A percentile compares a stretch with the other conserved stretches of the same genome.
phyloP scores from a whole-genome alignment of 2,329 filamentous ascomycete species.

The Cladosporium halotolerans region DNA sequence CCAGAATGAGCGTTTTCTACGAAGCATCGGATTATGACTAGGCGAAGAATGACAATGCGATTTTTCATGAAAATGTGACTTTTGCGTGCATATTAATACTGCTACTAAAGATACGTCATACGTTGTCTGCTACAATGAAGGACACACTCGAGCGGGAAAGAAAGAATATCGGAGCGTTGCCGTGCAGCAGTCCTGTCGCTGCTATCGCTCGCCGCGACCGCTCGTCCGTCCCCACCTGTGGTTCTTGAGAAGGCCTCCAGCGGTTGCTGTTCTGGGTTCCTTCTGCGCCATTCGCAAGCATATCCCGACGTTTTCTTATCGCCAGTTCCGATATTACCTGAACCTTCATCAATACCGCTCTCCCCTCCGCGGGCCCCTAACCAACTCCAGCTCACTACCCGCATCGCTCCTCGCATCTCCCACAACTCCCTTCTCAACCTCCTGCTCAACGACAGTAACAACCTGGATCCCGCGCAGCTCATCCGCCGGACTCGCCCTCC shows the following conservation, averaged over 20 bases:
- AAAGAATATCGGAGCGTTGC: background rate
- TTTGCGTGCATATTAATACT: background rate
- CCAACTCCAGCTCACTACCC: conserved; percentile 12
- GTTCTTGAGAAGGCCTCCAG: no score
- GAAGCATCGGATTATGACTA: no score
- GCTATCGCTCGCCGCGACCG: background rate
- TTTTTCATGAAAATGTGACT: background rate
- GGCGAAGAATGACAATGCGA: no score
- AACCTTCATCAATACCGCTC: background rate
- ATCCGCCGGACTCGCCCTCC: conserved; percentile 16
- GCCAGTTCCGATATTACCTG: no score
- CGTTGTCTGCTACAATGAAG: no score
- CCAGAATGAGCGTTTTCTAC: no score
- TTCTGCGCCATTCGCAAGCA: no score
- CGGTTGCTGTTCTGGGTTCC: no score
- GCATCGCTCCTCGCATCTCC: conserved; percentile 11
- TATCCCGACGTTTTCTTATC: no score
- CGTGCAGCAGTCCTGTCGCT: background rate
- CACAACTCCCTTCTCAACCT: conserved; percentile 11
- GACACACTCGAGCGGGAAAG: background rate
- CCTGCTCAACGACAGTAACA: conserved; percentile 17
- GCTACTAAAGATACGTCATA: no score
- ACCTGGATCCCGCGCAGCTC: conserved; percentile 19
- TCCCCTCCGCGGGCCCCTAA: background rate
- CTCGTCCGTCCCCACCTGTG: no score